Evolutionary conservation across 345 rosid genomes (phyloP), one percentile per base, ranked within the genome.

Genomic region (Aquilaria sinensis): DNA sequence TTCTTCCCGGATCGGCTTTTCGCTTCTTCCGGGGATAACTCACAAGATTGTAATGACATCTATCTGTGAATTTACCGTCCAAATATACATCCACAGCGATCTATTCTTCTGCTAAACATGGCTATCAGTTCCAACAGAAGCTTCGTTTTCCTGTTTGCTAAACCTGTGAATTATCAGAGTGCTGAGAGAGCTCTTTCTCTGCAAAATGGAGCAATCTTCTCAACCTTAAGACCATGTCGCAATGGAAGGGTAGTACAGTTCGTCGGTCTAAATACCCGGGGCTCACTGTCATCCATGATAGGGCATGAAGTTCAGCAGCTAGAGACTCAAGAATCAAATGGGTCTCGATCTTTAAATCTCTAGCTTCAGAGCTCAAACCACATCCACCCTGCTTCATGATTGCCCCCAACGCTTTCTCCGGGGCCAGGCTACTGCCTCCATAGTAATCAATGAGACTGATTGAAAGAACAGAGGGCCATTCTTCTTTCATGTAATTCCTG

Each of bases 121-220:
- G 53, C 29, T 34, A 12, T 49, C n/a, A 34, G 33, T 34, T 13
- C 47, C 5, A n/a, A 10, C 2, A 37, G 54, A 49, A 53, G 55
- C 23, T 50, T 29, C 31, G 43, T 47, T 31, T 32, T 31, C 15
- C 31, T 41, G 31, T 51, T 51, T n/a, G 45, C 60, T 66, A 49
- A 67, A 67, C 50, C 61, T 61, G 72, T 0, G 76, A 70, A 55
- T 77, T 81, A 46, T 83, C 95, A 14, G 82, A 82, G 57, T 66
- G 75, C 56, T 69, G 74, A 51, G 84, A 81, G 57, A 80, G 78
- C 70, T 85, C 96, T 78, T 78, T 90, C 59, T 95, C 97, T 6
- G 99, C 97, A 78, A 91, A 95, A 85, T 95, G 96, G 67, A 95
- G 96, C 70, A 95, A 77, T 67, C 99, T 87, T 76, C 96, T 84